Evolutionary conservation across 2,329 filamentous ascomycete genomes (phyloP).

Genomic region (Diaporthe citri): DNA sequence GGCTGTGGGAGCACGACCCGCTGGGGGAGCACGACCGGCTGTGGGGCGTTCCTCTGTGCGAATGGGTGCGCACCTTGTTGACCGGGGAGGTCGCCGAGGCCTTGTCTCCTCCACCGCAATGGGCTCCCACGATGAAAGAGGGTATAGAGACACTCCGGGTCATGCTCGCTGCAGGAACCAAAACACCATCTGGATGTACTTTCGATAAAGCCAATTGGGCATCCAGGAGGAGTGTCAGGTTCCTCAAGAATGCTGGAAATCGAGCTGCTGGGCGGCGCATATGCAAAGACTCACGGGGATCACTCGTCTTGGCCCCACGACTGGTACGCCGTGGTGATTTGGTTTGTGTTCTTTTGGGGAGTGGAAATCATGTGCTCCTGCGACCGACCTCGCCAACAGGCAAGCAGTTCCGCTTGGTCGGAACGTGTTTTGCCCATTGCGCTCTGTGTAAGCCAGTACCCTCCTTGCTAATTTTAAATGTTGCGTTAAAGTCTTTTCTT

Average conservation of each 20-base stretch:
- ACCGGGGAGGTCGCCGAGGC: neutral
- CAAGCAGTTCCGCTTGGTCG: conserved; percentile 7
- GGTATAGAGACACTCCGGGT: conserved; percentile 7
- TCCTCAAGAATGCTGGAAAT: neutral
- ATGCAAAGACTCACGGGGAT: conserved; percentile 15
- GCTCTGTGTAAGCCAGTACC: neutral
- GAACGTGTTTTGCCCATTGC: conserved; percentile 10
- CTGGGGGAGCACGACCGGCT: neutral
- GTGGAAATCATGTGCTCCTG: neutral
- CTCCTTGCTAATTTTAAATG: neutral
- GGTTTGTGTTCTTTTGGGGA: conserved; percentile 11
- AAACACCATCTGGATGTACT: neutral
- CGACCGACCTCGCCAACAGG: neutral
- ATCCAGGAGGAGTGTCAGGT: neutral
- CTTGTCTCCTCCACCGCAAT: neutral
- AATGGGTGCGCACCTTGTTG: conserved; percentile 8
- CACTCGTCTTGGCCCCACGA: neutral
- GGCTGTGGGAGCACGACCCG: neutral
- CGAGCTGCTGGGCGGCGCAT: neutral
- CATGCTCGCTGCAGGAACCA: neutral
- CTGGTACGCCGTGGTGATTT: neutral
- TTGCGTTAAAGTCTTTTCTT: neutral
- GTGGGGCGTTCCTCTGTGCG: conserved; percentile 11
- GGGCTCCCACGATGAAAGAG: conserved; percentile 3
- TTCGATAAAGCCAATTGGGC: neutral